Evolutionary conservation across 495 filamentous ascomycete species (phyloP), one percentile per base, ranked within the genome.

Genomic region (Tuber umbilicatum): DNA sequence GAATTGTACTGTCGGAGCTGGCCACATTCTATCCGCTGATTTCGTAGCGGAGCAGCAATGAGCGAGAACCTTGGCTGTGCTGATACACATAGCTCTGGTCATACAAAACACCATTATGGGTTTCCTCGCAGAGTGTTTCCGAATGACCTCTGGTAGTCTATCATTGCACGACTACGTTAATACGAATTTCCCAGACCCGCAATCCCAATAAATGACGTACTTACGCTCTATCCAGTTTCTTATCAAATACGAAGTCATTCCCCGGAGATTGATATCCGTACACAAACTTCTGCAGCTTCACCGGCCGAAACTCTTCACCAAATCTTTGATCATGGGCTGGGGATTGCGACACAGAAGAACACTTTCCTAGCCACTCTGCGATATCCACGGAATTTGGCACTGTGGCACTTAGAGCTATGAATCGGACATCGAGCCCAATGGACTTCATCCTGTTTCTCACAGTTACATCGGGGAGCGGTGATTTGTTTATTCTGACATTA

Each of bases 51-150:
- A 84, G 88, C 91, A 95, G 80, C 88, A 86, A 69, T 89, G 87
- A 27, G 90, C 89, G 42, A 99, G 87, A 70, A 89, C 81, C 67
- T 89, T 89, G 23, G 95, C 94, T 5, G 95, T 97, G 35, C 82
- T 83, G 41, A 91, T 88, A 68, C 91, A 90, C 3, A 93, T 92
- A 73, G 91, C 91, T 50, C 94, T 85, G 0, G 94, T 97, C 81
- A 90, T 92, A 81, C 95, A 97, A 82, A 99, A 99, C 5, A 99
- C 85, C 87, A 99, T 92, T 35, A 95, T 93, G 0, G 95, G 94
- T 80, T 97, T 97, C 75, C 86, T 86, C 27, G 89, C 86, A 0
- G 92, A 90, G 83, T 96, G 91, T 71, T 89, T 92, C 4, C 86
- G 83, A 45, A 99, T 91, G n/a, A 97, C 79, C 12, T 88, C 86